A percentile compares a stretch with the other conserved stretches of the same genome.
phyloP scores from a whole-genome alignment of 2,329 filamentous ascomycete genomes.

The Orbilia ellipsospora region DNA sequence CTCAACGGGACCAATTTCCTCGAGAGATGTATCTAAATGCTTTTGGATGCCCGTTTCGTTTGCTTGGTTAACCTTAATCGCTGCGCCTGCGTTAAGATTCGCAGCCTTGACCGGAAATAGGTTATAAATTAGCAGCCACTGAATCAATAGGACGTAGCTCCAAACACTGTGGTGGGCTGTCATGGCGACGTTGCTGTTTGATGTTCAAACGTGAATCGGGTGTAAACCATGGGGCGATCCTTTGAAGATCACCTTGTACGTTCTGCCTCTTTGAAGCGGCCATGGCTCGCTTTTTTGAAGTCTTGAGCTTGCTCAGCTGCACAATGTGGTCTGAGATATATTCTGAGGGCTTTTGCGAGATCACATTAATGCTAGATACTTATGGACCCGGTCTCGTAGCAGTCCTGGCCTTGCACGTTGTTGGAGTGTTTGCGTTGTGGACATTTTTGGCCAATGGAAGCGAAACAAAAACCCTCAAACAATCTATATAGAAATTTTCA shows the following conservation, averaged over 20 bases:
- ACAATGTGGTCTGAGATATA: constrained; percentile 40
- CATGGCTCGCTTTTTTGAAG: constrained; percentile 14
- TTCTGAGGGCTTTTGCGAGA: constrained; percentile 27
- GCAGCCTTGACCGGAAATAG: background rate
- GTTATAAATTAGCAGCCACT: background rate
- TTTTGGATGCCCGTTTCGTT: constrained; percentile 24
- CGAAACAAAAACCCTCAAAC: too few relatives aligned
- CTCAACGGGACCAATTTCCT: background rate
- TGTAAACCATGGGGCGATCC: constrained; percentile 8
- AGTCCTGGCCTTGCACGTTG: too few relatives aligned
- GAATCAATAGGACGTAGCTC: too few relatives aligned
- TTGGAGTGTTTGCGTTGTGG: too few relatives aligned
- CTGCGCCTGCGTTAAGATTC: constrained; percentile 13
- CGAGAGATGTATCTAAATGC: background rate
- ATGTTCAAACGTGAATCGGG: constrained; percentile 17
- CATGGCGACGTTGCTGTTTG: too few relatives aligned
- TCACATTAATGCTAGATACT: background rate
- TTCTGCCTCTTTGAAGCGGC: background rate
- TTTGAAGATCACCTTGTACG: background rate
- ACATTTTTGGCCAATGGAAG: too few relatives aligned
- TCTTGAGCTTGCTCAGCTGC: too few relatives aligned
- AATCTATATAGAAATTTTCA: too few relatives aligned
- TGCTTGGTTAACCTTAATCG: constrained; percentile 14
- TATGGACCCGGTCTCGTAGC: too few relatives aligned
- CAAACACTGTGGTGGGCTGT: too few relatives aligned